phyloP scores from a whole-genome alignment of 2,329 filamentous ascomycete genomes.

The Thermothelomyces thermophilus region DNA sequence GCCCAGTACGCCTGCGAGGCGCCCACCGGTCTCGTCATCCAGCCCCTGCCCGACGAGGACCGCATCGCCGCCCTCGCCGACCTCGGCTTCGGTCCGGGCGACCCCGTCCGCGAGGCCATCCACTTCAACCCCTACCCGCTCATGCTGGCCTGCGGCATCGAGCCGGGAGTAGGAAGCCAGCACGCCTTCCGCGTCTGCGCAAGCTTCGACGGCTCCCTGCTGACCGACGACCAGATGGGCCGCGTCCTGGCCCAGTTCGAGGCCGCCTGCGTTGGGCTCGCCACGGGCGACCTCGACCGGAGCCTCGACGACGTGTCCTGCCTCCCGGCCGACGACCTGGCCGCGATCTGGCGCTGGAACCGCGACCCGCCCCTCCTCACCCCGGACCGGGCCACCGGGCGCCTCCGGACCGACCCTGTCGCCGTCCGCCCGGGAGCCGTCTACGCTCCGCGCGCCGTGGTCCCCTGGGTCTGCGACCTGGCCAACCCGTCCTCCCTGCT shows the following conservation, averaged over 20 bases:
- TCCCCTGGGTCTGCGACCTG: conserved; percentile 30
- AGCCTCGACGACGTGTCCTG: conserved; percentile 31
- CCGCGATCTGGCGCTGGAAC: conserved; percentile 40
- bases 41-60: conserved; percentile 33
- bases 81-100: conserved; percentile 26
- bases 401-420: conserved; percentile 16
- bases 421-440: conserved; percentile 22
- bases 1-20: conserved; percentile 50
- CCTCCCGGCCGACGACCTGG: conserved; percentile 32
- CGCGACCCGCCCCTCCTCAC: conserved; percentile 31
- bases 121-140: conserved; percentile 45
- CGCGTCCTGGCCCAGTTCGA: conserved; percentile 26
- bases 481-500: conserved; percentile 30
- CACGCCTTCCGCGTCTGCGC: conserved; percentile 36
- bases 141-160: conserved; percentile 41
- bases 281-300: conserved; percentile 24
- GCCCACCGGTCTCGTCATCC: conserved; percentile 48
- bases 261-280: conserved; percentile 17
- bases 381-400: conserved; percentile 26
- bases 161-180: conserved; percentile 32
- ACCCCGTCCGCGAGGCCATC: conserved; percentile 53
- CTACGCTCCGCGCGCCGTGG: conserved; percentile 31
- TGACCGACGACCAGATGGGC: conserved; percentile 10
- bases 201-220: conserved; percentile 33
- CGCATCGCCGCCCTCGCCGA: conserved; percentile 6